Evolutionary conservation across 2,329 filamentous ascomycete genomes (phyloP), one percentile per base, ranked within the genome.

Genomic region (Pseudogymnoascus sp.): DNA sequence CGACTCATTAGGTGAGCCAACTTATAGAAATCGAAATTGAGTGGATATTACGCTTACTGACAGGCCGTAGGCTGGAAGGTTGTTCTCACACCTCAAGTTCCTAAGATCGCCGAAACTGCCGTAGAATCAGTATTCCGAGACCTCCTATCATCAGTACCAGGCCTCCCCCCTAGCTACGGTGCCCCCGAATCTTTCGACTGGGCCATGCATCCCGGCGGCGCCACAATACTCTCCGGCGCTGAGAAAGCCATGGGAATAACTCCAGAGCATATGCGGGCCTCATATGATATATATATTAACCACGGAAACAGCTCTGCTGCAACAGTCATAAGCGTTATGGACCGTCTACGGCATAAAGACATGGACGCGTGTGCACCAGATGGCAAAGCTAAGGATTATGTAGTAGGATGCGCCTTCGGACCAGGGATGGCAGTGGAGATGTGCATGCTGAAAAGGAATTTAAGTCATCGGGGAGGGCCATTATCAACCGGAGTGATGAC

Each of bases 131-230:
- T 81, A 4, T 88, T 87, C 66, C 67, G 74, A 14, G 76, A 81
- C 25, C 76, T 88, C 12, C 68, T 86, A 33, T 72, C 77, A 5
- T 78, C 77, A 6, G 69, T 81, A 20, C 73, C 68, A 60, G 69
- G 73, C 1, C 71, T 84, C 2, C 80, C 82, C 0, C 68, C 70
- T 4, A 67, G 71, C 6, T 80, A 80, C 66, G 68, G 71, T n/a
- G 65, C 70, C 0, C 75, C 85, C 0, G 70, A 76, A 0, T 82
- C 87, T 62, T 88, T 88, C 65, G 87, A 90, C 74, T 90, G 87
- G 87, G 87, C 86, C 0, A 80, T 90, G 69, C 87, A 90, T 66
- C 87, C 87, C 0, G 87, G 87, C 4, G 87, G 87, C 15, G 78
- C 83, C 0, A 84, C 85, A 1, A 87, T 90, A 41, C 75, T 90